These are phyloP conservation scores for Pueraria montana DNA, from an alignment of 306 rosid species.

Conservation along the genomic window DNA sequence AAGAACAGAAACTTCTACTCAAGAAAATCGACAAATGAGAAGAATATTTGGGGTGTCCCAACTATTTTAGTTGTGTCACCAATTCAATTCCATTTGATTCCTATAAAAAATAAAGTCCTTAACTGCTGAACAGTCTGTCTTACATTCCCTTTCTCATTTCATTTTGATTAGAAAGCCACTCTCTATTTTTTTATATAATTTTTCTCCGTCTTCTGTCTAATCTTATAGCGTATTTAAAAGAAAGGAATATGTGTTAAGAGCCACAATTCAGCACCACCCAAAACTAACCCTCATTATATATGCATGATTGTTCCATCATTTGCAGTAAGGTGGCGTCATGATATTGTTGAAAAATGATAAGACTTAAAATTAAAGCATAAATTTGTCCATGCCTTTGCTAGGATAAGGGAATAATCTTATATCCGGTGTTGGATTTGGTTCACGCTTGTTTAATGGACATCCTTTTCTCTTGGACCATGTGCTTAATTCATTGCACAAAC, in stretches of 20 bases:
- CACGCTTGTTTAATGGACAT: background rate
- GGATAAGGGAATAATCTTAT: slow-evolving; percentile 24
- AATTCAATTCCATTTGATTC: slow-evolving; percentile 1
- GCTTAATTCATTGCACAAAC: slow-evolving; percentile 41
- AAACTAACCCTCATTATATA: background rate
- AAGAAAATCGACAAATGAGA: background rate
- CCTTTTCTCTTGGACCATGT: slow-evolving; percentile 20
- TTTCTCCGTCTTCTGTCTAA: background rate
- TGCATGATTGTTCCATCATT: slow-evolving; percentile 26
- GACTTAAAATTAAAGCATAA: slow-evolving; percentile 47
- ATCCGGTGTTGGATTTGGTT: slow-evolving; percentile 43
- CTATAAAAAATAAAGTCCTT: background rate
- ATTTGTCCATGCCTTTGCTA: slow-evolving; percentile 39
- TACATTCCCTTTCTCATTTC: background rate
- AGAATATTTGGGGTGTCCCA: slow-evolving; percentile 16
- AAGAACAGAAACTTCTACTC: background rate
- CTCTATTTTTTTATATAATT: background rate
- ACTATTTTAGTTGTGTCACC: slow-evolving; percentile 15
- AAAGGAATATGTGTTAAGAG: background rate
- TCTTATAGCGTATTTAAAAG: background rate
- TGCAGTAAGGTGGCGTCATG: slow-evolving; percentile 17
- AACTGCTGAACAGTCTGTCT: background rate
- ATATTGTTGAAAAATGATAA: slow-evolving; percentile 36
- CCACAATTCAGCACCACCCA: background rate
- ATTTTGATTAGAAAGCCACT: background rate